Percentiles rank a stretch among this genome's conserved stretches.
Evolutionary conservation across 345 rosid genomes (phyloP).

Genomic region (Lepidium sativum): DNA sequence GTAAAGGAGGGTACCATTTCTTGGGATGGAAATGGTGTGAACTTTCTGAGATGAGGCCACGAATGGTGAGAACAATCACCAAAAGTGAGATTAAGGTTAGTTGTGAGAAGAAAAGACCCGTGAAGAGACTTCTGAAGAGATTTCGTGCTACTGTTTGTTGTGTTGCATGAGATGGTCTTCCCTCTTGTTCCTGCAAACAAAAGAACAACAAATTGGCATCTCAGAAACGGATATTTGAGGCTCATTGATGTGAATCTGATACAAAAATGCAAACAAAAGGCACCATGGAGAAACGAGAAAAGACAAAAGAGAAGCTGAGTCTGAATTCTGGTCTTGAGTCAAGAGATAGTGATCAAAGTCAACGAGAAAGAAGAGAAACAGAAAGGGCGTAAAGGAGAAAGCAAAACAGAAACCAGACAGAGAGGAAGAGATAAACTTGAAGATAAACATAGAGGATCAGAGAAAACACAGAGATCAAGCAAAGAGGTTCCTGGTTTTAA

Average conservation of each 20-base stretch:
- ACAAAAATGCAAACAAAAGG: neutral
- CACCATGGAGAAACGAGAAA: neutral
- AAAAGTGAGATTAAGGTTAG: conserved; percentile 41
- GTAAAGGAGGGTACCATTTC: conserved; percentile 76
- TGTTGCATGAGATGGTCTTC: conserved; percentile 3
- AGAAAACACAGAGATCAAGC: conserved; percentile 3
- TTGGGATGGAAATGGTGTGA: conserved; percentile 51
- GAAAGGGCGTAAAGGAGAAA: neutral
- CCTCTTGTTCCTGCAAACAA: conserved; percentile 40
- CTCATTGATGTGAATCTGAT: neutral
- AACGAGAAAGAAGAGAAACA: neutral
- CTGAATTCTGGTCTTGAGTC: neutral
- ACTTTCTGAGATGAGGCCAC: conserved; percentile 42
- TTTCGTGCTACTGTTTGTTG: conserved; percentile 33
- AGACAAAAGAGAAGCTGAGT: neutral
- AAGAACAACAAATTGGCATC: neutral
- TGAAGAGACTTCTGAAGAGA: conserved; percentile 41
- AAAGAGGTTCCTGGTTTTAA: neutral
- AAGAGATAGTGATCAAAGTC: neutral
- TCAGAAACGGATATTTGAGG: neutral
- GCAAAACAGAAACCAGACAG: neutral
- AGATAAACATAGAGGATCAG: neutral
- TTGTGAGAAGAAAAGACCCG: conserved; percentile 50
- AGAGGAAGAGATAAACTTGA: neutral
- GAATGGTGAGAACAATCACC: conserved; percentile 46